Evolutionary conservation across 768 basidiomycete genomes (phyloP).

Genomic region (Tricholoma furcatifolium): DNA sequence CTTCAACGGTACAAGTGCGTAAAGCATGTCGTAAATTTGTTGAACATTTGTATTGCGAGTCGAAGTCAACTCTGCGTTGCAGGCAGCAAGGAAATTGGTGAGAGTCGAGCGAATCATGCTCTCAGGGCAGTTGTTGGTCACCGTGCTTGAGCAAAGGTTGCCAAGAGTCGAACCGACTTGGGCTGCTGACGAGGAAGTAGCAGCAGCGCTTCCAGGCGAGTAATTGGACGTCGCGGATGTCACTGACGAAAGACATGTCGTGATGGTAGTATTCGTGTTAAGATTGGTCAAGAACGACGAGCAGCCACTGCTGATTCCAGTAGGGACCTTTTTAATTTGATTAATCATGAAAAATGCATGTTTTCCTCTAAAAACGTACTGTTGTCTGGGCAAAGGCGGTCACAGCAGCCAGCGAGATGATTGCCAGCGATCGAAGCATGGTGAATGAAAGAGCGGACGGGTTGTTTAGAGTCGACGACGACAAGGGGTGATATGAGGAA

Average conservation of each 20-base stretch:
- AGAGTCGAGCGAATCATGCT: slow-evolving; percentile 60
- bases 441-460: slow-evolving; percentile 47
- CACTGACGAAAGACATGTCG: slow-evolving; percentile 62
- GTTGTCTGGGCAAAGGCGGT: slow-evolving; percentile 48
- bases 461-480: slow-evolving; percentile 40
- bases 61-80: slow-evolving; percentile 67
- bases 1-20: slow-evolving; percentile 63
- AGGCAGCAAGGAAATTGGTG: slow-evolving; percentile 66
- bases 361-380: slow-evolving; percentile 28
- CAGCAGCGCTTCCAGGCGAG: slow-evolving; percentile 42
- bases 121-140: slow-evolving; percentile 51
- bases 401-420: slow-evolving; percentile 50
- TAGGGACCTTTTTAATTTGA: slow-evolving; percentile 39
- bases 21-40: slow-evolving; percentile 78
- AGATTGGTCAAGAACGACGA: slow-evolving; percentile 56
- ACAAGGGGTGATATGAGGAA: slow-evolving; percentile 23
- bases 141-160: slow-evolving; percentile 50
- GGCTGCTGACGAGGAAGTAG: slow-evolving; percentile 37
- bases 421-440: slow-evolving; percentile 53
- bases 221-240: slow-evolving; percentile 59
- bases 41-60: slow-evolving; percentile 48
- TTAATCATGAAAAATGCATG: slow-evolving; percentile 7
- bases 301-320: slow-evolving; percentile 58
- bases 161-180: slow-evolving; percentile 51
- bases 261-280: slow-evolving; percentile 57